phyloP scores from a whole-genome alignment of 495 filamentous ascomycete genomes.

The Baudoinia panamericana region DNA sequence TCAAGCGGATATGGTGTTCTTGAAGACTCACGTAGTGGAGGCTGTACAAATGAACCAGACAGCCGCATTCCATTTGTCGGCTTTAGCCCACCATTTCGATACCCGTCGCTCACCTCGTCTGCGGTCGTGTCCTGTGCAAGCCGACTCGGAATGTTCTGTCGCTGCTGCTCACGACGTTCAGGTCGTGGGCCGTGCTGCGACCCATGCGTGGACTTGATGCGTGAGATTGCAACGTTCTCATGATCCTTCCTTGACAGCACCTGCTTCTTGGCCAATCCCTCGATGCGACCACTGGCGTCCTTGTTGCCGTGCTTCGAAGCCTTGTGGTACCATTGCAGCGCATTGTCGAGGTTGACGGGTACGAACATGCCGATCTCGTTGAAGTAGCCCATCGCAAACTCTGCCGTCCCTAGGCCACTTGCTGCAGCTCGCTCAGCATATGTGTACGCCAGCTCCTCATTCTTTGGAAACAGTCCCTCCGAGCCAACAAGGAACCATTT shows the following conservation, averaged over 20 bases:
- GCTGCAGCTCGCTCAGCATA: constrained; percentile 80
- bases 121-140: constrained; percentile 20
- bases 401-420: constrained; percentile 70
- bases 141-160: constrained; percentile 23
- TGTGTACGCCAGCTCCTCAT: constrained; percentile 80
- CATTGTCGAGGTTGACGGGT: constrained; percentile 65
- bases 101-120: constrained; percentile 41
- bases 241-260: constrained; percentile 82
- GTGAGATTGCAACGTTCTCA: constrained; percentile 74
- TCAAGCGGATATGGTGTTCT: constrained; percentile 52
- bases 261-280: constrained; percentile 73
- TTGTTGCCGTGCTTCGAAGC: constrained; percentile 85
- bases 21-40: constrained; percentile 6
- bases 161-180: constrained; percentile 44
- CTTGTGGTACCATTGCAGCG: constrained; percentile 78
- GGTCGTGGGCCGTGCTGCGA: constrained; percentile 64
- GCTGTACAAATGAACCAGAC: background rate
- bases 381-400: constrained; percentile 97
- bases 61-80: background rate
- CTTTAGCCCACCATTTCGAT: constrained; percentile 2
- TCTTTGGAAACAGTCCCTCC: constrained; percentile 83
- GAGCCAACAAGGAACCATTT: constrained; percentile 98
- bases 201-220: constrained; percentile 87
- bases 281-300: constrained; percentile 69
- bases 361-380: constrained; percentile 91